Evolutionary conservation across 148 eudicot genomes (phyloP).

Genomic region (Diospyros lotus): DNA sequence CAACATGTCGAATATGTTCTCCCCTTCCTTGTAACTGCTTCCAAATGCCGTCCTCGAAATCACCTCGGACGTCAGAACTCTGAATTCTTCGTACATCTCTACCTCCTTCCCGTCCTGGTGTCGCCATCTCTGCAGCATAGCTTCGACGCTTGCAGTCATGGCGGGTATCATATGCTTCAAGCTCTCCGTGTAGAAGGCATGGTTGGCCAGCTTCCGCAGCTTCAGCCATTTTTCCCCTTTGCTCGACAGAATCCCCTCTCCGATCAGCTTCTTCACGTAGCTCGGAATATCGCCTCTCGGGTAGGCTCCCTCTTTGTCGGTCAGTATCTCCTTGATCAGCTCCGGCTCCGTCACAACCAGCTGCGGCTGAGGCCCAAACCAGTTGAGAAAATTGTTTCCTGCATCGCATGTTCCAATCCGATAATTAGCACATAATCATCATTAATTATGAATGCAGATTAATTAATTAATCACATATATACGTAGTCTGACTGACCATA

Average conservation of each 20-base stretch:
- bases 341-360: neutral
- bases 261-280: constrained; percentile 10
- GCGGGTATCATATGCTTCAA: constrained; percentile 10
- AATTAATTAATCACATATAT: no score
- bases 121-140: constrained; percentile 13
- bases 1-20: constrained; percentile 6
- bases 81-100: neutral
- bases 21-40: constrained; percentile 6
- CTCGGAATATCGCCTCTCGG: neutral
- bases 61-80: neutral
- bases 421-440: no score
- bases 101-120: constrained; percentile 4
- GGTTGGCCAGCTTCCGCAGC: constrained; percentile 4
- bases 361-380: neutral
- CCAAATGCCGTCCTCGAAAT: constrained; percentile 11
- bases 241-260: constrained; percentile 13
- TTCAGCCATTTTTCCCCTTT: constrained; percentile 10
- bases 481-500: constrained; percentile 17
- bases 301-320: neutral
- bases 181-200: constrained; percentile 1
- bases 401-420: neutral
- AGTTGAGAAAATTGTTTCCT: neutral
- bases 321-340: neutral
- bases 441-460: no score
- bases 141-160: constrained; percentile 3